Evolutionary conservation across 257 asterid species (phyloP).

Genomic region (Cynanchum wilfordii): DNA sequence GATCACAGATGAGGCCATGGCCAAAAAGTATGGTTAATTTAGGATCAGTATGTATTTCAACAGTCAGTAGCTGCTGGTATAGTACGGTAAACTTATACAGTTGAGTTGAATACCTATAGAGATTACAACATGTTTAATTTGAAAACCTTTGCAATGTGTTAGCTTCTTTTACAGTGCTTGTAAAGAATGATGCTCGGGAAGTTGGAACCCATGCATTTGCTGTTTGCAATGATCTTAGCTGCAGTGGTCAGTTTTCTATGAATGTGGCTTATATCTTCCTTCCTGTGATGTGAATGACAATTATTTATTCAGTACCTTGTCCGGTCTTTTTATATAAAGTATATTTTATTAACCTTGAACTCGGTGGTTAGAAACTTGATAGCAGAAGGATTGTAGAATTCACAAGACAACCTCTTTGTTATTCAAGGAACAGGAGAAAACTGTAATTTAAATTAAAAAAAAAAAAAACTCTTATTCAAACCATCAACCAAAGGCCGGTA

Average conservation of each 20-base stretch:
- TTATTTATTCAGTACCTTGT: neutral
- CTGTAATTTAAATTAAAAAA: neutral
- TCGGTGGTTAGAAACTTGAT: neutral
- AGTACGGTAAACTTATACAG: neutral
- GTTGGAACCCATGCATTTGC: neutral
- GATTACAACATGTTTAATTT: neutral
- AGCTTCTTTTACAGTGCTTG: neutral
- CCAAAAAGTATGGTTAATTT: no score
- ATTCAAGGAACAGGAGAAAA: conserved; percentile 11
- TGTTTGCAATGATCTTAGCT: neutral
- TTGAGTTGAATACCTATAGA: neutral
- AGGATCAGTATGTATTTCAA: no score
- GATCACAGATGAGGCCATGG: neutral
- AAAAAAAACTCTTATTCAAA: neutral
- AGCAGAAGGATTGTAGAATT: neutral
- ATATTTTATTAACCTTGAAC: neutral
- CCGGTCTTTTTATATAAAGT: neutral
- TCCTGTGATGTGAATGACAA: no score
- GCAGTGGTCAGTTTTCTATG: neutral
- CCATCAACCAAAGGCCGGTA: neutral
- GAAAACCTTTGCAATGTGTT: neutral
- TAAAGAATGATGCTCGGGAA: neutral
- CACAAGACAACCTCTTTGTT: neutral
- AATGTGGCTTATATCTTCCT: neutral
- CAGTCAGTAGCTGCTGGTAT: neutral